Conservation (phyloP, 2,329 filamentous ascomycete genomes). For the Berkeleyomyces rouxiae region DNA sequence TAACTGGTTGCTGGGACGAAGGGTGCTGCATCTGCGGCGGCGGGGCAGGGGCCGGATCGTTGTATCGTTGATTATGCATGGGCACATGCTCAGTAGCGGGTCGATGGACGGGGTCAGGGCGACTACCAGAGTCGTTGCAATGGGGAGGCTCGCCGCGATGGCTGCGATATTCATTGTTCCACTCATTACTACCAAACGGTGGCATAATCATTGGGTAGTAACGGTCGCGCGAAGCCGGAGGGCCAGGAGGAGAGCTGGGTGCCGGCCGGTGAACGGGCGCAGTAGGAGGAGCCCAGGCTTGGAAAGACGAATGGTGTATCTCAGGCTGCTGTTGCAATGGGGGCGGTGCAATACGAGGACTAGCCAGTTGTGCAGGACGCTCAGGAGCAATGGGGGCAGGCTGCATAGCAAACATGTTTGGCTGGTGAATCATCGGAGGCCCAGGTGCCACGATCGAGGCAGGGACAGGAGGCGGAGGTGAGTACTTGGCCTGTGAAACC, state of each 20-base stretch:
- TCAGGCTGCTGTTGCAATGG: slow-evolving; percentile 4
- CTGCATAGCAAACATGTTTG: neutral
- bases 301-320: slow-evolving; percentile 1
- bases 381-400: slow-evolving; percentile 13
- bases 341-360: slow-evolving; percentile 4
- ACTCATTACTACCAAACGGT: slow-evolving; percentile 2
- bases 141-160: slow-evolving; percentile 5
- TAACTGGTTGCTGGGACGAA: slow-evolving; percentile 15
- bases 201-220: slow-evolving; percentile 7
- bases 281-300: slow-evolving; percentile 3
- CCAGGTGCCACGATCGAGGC: neutral
- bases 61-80: slow-evolving; percentile 7
- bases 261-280: slow-evolving; percentile 9
- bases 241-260: slow-evolving; percentile 1
- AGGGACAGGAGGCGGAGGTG: neutral
- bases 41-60: slow-evolving; percentile 1
- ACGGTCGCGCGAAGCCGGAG: neutral
- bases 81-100: neutral
- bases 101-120: neutral
- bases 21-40: neutral
- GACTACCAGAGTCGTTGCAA: slow-evolving; percentile 2
- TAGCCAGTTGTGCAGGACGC: slow-evolving; percentile 16
- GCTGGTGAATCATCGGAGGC: slow-evolving; percentile 6
- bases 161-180: slow-evolving; percentile 7
- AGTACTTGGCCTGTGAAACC: neutral